Evolutionary conservation across 371 early-diverging fungal species (phyloP).

Genomic region (Mucor saturninus): DNA sequence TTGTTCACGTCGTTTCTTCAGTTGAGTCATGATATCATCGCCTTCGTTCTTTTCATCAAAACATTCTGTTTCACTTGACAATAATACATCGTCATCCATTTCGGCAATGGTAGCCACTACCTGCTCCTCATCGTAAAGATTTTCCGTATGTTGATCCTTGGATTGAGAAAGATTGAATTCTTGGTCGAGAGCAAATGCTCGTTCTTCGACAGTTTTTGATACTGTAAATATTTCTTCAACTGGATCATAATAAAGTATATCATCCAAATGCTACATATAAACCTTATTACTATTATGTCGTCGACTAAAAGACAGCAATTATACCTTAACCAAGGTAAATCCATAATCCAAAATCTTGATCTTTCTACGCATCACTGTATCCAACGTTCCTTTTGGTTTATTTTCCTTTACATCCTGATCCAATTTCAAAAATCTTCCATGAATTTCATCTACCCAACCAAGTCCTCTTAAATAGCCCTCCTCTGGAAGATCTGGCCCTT

Average conservation of each 20-base stretch:
- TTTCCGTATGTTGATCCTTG: not conserved
- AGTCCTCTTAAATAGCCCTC: constrained; percentile 46
- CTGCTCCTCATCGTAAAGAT: not conserved
- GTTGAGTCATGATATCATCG: constrained; percentile 48
- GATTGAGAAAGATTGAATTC: not conserved
- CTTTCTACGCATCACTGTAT: constrained; percentile 29
- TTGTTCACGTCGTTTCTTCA: constrained; percentile 49
- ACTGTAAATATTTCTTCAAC: constrained; percentile 41
- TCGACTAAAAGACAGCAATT: not conserved
- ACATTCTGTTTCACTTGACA: constrained; percentile 36
- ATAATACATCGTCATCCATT: constrained; percentile 50
- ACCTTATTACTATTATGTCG: not conserved
- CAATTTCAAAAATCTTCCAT: constrained; percentile 35
- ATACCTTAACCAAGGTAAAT: constrained; percentile 55
- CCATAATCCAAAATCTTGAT: constrained; percentile 49
- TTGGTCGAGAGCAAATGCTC: not conserved
- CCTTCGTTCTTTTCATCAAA: constrained; percentile 41
- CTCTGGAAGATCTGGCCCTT: constrained; percentile 46
- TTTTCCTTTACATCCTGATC: not conserved
- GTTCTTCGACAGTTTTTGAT: constrained; percentile 20
- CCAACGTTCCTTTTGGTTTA: not conserved
- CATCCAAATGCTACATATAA: constrained; percentile 37
- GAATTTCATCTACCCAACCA: constrained; percentile 55
- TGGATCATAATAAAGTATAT: constrained; percentile 41
- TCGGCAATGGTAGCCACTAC: constrained; percentile 26